Evolutionary conservation across 2,329 filamentous ascomycete species (phyloP).

Genomic region (Calonectria leucothoes): DNA sequence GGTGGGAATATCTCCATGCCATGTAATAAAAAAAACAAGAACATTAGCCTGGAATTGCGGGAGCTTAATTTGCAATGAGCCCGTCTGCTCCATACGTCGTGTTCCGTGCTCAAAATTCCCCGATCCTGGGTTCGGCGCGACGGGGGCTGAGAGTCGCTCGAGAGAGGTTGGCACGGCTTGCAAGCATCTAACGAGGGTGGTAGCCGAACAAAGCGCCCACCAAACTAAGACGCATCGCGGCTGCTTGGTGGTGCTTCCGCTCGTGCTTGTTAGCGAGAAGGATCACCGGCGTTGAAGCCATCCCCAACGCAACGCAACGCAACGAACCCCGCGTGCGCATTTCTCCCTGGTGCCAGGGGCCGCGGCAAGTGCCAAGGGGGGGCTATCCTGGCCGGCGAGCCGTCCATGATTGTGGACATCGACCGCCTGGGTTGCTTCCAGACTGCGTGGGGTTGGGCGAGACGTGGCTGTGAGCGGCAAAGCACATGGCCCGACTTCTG

Average conservation of each 20-base stretch:
- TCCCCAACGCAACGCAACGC: too few species aligned
- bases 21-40: not conserved
- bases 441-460: slow-evolving; percentile 21
- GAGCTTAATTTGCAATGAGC: slow-evolving; percentile 21
- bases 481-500: not conserved
- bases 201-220: slow-evolving; percentile 37
- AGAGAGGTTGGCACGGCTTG: slow-evolving; percentile 29
- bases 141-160: not conserved
- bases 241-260: slow-evolving; percentile 13
- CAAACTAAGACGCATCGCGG: slow-evolving; percentile 8
- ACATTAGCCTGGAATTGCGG: slow-evolving; percentile 30
- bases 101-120: not conserved
- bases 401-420: slow-evolving; percentile 9
- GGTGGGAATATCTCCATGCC: not conserved
- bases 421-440: slow-evolving; percentile 26
- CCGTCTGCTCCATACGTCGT: not conserved
- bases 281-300: slow-evolving; percentile 29
- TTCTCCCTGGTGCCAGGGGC: slow-evolving; percentile 12
- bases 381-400: slow-evolving; percentile 1
- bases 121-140: not conserved
- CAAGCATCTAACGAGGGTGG: slow-evolving; percentile 4
- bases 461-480: slow-evolving; percentile 20
- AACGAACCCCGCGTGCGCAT: slow-evolving; percentile 14
- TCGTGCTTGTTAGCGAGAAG: slow-evolving; percentile 12
- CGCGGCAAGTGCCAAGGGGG: slow-evolving; percentile 11